Percentiles rank a stretch among this genome's conserved stretches.
These are phyloP conservation scores for Phytophthora pluvialis DNA, from an alignment of 352 stramenopile species.

Conservation along the genomic window DNA sequence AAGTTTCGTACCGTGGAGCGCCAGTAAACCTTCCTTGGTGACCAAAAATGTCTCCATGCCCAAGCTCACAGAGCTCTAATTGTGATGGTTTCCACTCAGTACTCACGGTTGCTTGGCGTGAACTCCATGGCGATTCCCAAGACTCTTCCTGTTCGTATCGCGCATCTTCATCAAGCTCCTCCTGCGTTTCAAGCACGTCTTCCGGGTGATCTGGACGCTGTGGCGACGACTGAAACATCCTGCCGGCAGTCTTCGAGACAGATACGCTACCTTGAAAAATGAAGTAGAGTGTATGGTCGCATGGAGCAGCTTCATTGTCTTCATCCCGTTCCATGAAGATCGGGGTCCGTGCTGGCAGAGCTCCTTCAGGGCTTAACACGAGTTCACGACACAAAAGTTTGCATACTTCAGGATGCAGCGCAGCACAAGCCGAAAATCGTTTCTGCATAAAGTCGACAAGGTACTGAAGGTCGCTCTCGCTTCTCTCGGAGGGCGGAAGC, in stretches of 20 bases:
- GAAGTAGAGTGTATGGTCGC: conserved; percentile 30
- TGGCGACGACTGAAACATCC: conserved; percentile 33
- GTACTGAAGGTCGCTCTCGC: conserved; percentile 44
- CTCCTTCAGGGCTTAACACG: conserved; percentile 24
- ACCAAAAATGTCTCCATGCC: conserved; percentile 37
- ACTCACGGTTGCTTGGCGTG: background rate
- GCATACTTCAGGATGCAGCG: conserved; percentile 45
- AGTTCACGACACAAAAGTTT: conserved; percentile 43
- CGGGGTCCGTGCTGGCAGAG: conserved; percentile 29
- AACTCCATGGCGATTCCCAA: conserved; percentile 27
- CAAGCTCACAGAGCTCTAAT: conserved; percentile 36
- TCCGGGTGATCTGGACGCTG: conserved; percentile 3
- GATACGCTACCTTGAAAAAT: conserved; percentile 38
- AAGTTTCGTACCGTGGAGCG: conserved; percentile 22
- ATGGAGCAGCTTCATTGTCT: conserved; percentile 1
- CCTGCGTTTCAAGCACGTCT: conserved; percentile 5
- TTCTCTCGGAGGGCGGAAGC: conserved; percentile 25
- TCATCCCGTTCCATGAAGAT: conserved; percentile 42
- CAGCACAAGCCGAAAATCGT: conserved; percentile 47
- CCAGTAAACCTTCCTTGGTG: conserved; percentile 34
- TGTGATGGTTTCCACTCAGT: conserved; percentile 31
- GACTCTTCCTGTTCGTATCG: conserved; percentile 8
- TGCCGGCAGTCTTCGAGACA: conserved; percentile 30
- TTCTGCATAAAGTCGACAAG: conserved; percentile 56
- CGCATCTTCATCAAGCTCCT: background rate